Base-by-base conservation (phyloP, 1,139 yeast species). In the Magnusiomyces fungicola region DNA sequence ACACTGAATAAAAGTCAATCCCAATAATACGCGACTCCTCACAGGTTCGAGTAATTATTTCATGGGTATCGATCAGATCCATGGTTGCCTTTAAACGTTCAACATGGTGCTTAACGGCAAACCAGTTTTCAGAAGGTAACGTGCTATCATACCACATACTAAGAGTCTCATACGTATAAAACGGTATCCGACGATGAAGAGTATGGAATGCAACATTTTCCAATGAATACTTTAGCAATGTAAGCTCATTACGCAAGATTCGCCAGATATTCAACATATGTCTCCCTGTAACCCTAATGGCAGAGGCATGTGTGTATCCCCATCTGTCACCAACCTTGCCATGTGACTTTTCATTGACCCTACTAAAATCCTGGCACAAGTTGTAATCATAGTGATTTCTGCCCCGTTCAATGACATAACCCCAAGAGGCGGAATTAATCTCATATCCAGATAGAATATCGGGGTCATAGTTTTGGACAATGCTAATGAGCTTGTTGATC, bases 1-100 rank as follows among this genome's bases (percentile, higher is more conserved):
- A 79, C 18, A 89, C 89, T 1, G 97, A 88, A 61, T 81, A 78
- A 64, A 89, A 92, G 59, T 92, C 97, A 40, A 92, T 80, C 0
- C 98, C 98, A 38, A 89, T 77, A 36, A 92, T 66, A 43, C 96
- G 72, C 0, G 97, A 88, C 63, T 87, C 86, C 57, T 90, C 97
- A 19, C 84, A 79, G 45, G 86, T 86, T 57, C 82, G 74, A 6
- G 81, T 73, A 1, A 92, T 72, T 3, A 87, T 62, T 56, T 88
- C 96, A 51, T 80, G 81, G 18, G 76, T 72, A 9, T 73, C 75
- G 4, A 89, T 66, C 1, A 90, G 66, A 40, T 73, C 69, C 36
- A 79, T 60, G 50, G 75, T 76, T 18, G 76, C 62, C 1, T 70
- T 68, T 1, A 82, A 64, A 44, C 89, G 70, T 18, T 67, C 69